Evolutionary conservation across 768 basidiomycete genomes (phyloP), one percentile per base, ranked within the genome.

Genomic region (Clathrus columnatus): DNA sequence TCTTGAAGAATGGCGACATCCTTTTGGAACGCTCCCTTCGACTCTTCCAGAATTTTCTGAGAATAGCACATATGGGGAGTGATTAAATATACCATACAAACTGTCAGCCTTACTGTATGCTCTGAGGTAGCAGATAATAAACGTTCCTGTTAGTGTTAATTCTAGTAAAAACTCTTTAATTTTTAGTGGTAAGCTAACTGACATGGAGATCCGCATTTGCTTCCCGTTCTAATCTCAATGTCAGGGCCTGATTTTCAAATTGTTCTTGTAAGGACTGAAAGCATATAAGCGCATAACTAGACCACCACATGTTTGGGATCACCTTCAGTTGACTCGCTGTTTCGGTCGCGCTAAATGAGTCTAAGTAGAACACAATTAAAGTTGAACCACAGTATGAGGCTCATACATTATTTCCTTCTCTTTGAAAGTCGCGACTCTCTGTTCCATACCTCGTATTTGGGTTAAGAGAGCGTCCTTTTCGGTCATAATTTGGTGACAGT

Each of bases 211-310:
- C 79, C 1, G 73, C 78, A 18, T 73, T 65, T 5, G 76, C 70
- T 57, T 84, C 82, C 60, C 79, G 81, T 6, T 78, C 73, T 21
- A 82, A 65, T 23, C 74, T 72, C 47, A 82, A 65, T 1, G 79
- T 77, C 5, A 78, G 67, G 0, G 73, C 64, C 59, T 83, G 82
- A 16, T 80, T 75, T 11, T 85, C 82, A 51, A 78, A 79, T 23
- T 81, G 75, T 52, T 85, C 81, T 61, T 84, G 77, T 16, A 82
- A 30, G 17, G 48, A 57, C 48, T 57, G 23, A 7, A 48, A 18
- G 2, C 18, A 23, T n/a, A n/a, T n/a, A n/a, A n/a, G n/a, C n/a
- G n/a, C n/a, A n/a, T n/a, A n/a, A n/a, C n/a, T n/a, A n/a, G n/a
- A n/a, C n/a, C n/a, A n/a, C n/a, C n/a, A n/a, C n/a, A n/a, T n/a